phyloP scores from a whole-genome alignment of 2,329 filamentous ascomycete species.

The Penicillium sp. region DNA sequence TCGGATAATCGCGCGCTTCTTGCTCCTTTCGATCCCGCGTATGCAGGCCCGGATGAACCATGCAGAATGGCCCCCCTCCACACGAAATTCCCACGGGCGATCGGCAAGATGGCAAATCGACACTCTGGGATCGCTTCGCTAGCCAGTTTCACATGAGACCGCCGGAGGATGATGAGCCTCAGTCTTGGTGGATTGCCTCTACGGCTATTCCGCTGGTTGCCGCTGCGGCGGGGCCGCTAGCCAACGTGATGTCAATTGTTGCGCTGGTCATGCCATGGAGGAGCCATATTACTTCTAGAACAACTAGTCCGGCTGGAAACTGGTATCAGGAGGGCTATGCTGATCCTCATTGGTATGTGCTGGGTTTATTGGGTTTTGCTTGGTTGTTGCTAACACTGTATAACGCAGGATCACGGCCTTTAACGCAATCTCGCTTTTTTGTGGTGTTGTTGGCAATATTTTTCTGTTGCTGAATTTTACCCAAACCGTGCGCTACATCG shows the following conservation, averaged over 20 bases:
- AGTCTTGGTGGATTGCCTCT: constrained; percentile 53
- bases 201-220: constrained; percentile 72
- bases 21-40: background rate
- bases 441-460: constrained; percentile 76
- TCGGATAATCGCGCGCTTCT: background rate
- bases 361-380: background rate
- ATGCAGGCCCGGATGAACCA: constrained; percentile 7
- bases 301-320: constrained; percentile 47
- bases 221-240: constrained; percentile 80
- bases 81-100: constrained; percentile 1
- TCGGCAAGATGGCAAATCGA: background rate
- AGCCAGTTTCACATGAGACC: constrained; percentile 36
- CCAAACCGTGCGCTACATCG: constrained; percentile 71
- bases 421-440: constrained; percentile 74
- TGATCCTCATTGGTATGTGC: constrained; percentile 69
- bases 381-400: constrained; percentile 4
- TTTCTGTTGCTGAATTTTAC: constrained; percentile 89
- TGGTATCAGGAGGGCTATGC: constrained; percentile 55
- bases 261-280: constrained; percentile 82
- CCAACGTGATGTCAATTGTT: constrained; percentile 84
- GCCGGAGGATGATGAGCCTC: constrained; percentile 44
- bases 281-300: constrained; percentile 49
- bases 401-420: constrained; percentile 63
- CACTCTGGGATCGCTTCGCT: constrained; percentile 20
- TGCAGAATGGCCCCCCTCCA: constrained; percentile 17